Evolutionary conservation across 1,284 basidiomycete genomes (phyloP).

Genomic region (Marasmius oreades): DNA sequence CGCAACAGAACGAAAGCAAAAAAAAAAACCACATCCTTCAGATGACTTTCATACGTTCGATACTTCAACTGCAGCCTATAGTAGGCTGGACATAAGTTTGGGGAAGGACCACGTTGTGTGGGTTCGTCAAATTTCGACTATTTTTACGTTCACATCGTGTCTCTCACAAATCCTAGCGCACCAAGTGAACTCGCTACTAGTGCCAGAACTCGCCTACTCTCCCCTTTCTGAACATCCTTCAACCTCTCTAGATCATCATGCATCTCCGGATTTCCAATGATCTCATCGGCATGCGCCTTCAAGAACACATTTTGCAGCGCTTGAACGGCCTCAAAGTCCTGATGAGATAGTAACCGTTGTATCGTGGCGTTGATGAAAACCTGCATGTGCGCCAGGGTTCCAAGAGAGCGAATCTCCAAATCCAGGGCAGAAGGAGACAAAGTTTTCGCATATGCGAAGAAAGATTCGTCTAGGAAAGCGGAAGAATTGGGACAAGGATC

Average conservation of each 20-base stretch:
- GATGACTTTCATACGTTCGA: too few species aligned
- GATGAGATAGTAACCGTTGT: slow-evolving; percentile 70
- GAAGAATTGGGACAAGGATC: not conserved
- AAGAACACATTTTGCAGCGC: slow-evolving; percentile 85
- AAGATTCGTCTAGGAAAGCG: slow-evolving; percentile 58
- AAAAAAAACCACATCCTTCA: too few species aligned
- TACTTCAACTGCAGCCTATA: too few species aligned
- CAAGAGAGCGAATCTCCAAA: slow-evolving; percentile 81
- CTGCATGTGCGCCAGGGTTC: slow-evolving; percentile 61
- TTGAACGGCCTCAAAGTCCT: slow-evolving; percentile 96
- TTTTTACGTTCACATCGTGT: slow-evolving; percentile 30
- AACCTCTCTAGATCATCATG: slow-evolving; percentile 53
- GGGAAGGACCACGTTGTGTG: too few species aligned
- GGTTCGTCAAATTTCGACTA: too few species aligned
- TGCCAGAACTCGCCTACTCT: slow-evolving; percentile 72
- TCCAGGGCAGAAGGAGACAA: slow-evolving; percentile 91
- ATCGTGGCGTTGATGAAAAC: slow-evolving; percentile 77
- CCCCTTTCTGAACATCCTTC: slow-evolving; percentile 60
- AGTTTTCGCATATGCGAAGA: slow-evolving; percentile 86
- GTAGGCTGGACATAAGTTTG: too few species aligned
- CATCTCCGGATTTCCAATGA: slow-evolving; percentile 71
- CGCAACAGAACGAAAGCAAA: too few species aligned
- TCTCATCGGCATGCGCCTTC: slow-evolving; percentile 78
- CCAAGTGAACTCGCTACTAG: slow-evolving; percentile 69
- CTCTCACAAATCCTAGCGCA: slow-evolving; percentile 64